Evolutionary conservation across 208 protist genomes (phyloP).

Genomic region (Trypanosoma cruzi): DNA sequence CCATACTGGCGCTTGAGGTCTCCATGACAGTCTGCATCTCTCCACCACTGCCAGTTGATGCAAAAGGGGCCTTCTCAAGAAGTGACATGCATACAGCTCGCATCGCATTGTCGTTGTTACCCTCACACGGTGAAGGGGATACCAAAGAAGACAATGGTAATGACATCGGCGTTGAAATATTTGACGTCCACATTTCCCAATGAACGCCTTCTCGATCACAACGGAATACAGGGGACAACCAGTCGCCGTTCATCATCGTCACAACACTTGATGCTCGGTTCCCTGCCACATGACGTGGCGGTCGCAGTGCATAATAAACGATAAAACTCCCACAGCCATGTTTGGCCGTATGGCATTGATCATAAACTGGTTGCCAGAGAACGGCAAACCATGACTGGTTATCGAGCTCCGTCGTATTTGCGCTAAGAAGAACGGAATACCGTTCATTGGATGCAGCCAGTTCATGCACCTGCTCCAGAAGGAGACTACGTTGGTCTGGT

Average conservation of each 20-base stretch:
- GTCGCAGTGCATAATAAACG: conserved; percentile 80
- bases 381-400: conserved; percentile 89
- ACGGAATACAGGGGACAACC: conserved; percentile 72
- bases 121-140: background rate
- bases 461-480: conserved; percentile 71
- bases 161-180: background rate
- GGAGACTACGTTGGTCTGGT: conserved; percentile 77
- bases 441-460: conserved; percentile 59
- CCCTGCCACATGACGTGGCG: conserved; percentile 66
- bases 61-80: background rate
- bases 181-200: conserved; percentile 67
- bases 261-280: conserved; percentile 49
- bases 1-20: conserved; percentile 13
- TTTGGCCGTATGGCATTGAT: conserved; percentile 75
- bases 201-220: conserved; percentile 53
- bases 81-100: background rate
- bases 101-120: background rate
- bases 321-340: conserved; percentile 86
- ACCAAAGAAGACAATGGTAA: background rate
- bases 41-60: background rate
- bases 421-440: conserved; percentile 66
- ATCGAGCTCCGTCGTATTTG: conserved; percentile 71
- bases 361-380: conserved; percentile 87
- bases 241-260: conserved; percentile 66
- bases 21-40: conserved; percentile 3